Base-by-base conservation (phyloP, 208 protist species). In the Acanthamoeba castellanii region DNA sequence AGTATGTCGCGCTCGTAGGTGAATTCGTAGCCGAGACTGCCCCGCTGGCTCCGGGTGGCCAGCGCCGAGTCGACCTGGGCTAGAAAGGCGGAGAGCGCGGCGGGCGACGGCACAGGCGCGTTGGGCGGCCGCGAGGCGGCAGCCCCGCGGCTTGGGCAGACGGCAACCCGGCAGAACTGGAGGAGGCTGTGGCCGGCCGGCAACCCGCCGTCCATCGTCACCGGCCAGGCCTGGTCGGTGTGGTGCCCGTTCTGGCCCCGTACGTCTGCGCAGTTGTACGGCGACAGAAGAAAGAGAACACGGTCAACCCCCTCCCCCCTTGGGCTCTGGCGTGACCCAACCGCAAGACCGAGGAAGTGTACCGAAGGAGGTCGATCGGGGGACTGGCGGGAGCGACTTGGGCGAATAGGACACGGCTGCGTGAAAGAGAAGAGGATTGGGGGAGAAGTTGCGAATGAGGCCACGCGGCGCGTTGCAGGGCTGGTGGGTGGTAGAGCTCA, bases 1-100 rank as follows among this genome's bases (percentile, higher is more conserved):
- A 91, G 34, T 14, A 91, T 70, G 50, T 91, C 84, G 32, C 59
- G 50, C 52, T 91, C 84, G 84, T 91, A 91, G 59, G 52, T 27
- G 66, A 91, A 91, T 9, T 91, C 84, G 59, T 91, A 91, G 30
- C 4, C 25, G n/a, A 64, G 37, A 4, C 16, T 59, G 52, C 37
- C 32, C n/a, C 22, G 84, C 59, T 91, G 50, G 84, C 30, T 42
- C 42, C 42, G 74, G 45, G 34, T 34, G 74, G 66, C 30, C 66
- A 84, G 74, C 74, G n/a, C 74, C 20, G 20, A 20, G 74, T 84
- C 74, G 74, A 84, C 42, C 32, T 84, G 45, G 9, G 45, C 45
- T 0, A 84, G 42, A 34, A 84, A 84, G 34, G 74, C 34, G 14
- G 74, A 14, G 16, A 84, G 74, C 20, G 34, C 45, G 32, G 42